These are phyloP conservation scores for Viola pubescens DNA, from an alignment of 441 rosid genomes.

Conservation along the genomic window DNA sequence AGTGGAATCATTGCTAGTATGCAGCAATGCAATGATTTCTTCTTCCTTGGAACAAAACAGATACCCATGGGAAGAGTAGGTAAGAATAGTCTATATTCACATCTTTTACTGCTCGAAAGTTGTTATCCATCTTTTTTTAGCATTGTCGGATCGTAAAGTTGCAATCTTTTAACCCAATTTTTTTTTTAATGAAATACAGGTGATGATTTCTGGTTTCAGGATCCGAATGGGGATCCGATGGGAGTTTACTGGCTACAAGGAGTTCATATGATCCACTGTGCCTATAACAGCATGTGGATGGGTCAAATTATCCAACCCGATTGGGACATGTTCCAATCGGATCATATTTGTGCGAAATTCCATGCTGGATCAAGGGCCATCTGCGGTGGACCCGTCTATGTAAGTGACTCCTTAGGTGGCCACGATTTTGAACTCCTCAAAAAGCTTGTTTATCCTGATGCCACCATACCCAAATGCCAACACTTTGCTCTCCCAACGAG, in stretches of 20 bases:
- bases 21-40: conserved; percentile 82
- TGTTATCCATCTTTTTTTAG: neutral
- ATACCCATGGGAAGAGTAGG: conserved; percentile 79
- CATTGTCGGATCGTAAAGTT: neutral
- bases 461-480: conserved; percentile 63
- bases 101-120: neutral
- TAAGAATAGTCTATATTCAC: conserved; percentile 12
- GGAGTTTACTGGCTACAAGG: conserved; percentile 84
- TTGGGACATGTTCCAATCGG: conserved; percentile 93
- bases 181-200: conserved; percentile 24
- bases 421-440: conserved; percentile 61
- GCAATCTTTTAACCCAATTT: neutral
- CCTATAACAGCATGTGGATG: conserved; percentile 82
- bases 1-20: conserved; percentile 62
- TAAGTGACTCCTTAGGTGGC: conserved; percentile 54
- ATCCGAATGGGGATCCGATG: conserved; percentile 71
- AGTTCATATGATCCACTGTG: conserved; percentile 71
- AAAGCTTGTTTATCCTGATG: conserved; percentile 57
- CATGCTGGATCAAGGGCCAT: conserved; percentile 78
- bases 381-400: conserved; percentile 75
- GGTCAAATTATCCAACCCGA: conserved; percentile 74
- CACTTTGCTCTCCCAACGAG: conserved; percentile 65
- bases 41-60: conserved; percentile 69
- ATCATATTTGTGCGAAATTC: conserved; percentile 65
- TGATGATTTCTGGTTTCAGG: conserved; percentile 86